Evolutionary conservation across 1,284 basidiomycete genomes (phyloP).

Genomic region (Hortiboletus rubellus): DNA sequence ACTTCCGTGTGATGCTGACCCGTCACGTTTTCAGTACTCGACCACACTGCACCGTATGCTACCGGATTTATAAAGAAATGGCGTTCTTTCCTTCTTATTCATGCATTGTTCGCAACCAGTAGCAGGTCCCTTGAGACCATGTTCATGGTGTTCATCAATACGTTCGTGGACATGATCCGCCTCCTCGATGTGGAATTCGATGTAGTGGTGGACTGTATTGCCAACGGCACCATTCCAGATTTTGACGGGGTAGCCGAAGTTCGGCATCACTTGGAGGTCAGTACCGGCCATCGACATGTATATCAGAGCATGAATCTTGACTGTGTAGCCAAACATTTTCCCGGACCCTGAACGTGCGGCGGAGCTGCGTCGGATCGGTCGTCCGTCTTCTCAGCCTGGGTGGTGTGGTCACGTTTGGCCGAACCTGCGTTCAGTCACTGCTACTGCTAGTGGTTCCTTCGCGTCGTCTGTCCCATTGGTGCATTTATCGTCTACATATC

Average conservation of each 20-base stretch:
- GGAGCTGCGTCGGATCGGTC: constrained; percentile 18
- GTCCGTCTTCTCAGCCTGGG: constrained; percentile 11
- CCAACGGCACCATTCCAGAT: constrained; percentile 6
- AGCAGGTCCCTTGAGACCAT: constrained; percentile 11
- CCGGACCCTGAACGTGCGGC: constrained; percentile 18
- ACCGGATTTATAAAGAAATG: too few relatives aligned
- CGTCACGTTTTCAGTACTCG: too few relatives aligned
- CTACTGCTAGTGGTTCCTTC: too few relatives aligned
- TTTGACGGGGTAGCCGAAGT: not conserved
- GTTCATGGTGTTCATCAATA: not conserved
- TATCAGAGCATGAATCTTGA: not conserved
- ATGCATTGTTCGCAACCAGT: constrained; percentile 20
- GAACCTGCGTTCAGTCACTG: too few relatives aligned
- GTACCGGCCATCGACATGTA: not conserved
- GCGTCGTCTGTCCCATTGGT: too few relatives aligned
- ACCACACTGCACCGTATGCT: too few relatives aligned
- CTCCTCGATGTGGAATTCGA: not conserved
- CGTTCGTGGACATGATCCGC: too few relatives aligned
- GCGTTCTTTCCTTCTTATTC: too few relatives aligned
- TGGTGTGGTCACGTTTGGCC: constrained; percentile 8
- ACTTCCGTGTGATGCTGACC: too few relatives aligned
- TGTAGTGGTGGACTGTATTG: constrained; percentile 11
- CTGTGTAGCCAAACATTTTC: constrained; percentile 4
- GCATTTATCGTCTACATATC: too few relatives aligned
- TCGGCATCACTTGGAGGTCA: not conserved